These are phyloP conservation scores for Ulota crispa DNA, from an alignment of 225 moss, liverwort and hornwort species.

Conservation along the genomic window DNA sequence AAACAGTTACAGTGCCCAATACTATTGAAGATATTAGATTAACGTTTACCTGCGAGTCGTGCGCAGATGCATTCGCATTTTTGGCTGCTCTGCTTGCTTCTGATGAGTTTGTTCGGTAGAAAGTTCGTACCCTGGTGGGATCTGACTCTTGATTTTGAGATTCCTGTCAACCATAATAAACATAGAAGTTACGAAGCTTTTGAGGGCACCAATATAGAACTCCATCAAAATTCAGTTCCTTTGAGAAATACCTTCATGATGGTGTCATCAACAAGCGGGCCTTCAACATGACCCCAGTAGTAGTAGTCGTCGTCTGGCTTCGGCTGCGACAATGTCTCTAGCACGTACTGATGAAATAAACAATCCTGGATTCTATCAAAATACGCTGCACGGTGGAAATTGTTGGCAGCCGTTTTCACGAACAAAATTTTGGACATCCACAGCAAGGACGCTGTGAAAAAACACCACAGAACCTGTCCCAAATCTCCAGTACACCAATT, in stretches of 20 bases:
- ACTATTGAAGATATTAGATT: not conserved
- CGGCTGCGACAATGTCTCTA: constrained; percentile 90
- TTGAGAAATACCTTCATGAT: constrained; percentile 28
- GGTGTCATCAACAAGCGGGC: constrained; percentile 27
- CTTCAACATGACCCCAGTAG: constrained; percentile 37
- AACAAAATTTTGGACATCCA: constrained; percentile 95
- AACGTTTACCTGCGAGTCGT: constrained; percentile 35
- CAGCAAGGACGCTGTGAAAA: constrained; percentile 78
- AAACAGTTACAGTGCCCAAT: not conserved
- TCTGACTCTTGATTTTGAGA: constrained; percentile 36
- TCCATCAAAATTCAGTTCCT: constrained; percentile 2
- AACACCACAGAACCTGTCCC: constrained; percentile 91
- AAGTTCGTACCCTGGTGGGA: constrained; percentile 25
- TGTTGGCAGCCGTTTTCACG: constrained; percentile 97
- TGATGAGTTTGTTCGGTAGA: constrained; percentile 43
- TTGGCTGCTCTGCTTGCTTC: constrained; percentile 38
- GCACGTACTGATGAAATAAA: constrained; percentile 93
- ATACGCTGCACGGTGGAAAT: constrained; percentile 97
- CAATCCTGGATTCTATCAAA: constrained; percentile 99
- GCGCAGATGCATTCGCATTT: constrained; percentile 17
- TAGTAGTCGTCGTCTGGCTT: constrained; percentile 42
- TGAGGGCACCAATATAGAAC: not conserved
- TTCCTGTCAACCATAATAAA: constrained; percentile 30
- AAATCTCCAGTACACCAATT: constrained; percentile 27
- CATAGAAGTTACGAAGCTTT: constrained; percentile 5